A percentile compares a stretch with the other conserved stretches of the same genome.
phyloP scores from a whole-genome alignment of 352 stramenopile genomes.

The Pythium insidiosum region DNA sequence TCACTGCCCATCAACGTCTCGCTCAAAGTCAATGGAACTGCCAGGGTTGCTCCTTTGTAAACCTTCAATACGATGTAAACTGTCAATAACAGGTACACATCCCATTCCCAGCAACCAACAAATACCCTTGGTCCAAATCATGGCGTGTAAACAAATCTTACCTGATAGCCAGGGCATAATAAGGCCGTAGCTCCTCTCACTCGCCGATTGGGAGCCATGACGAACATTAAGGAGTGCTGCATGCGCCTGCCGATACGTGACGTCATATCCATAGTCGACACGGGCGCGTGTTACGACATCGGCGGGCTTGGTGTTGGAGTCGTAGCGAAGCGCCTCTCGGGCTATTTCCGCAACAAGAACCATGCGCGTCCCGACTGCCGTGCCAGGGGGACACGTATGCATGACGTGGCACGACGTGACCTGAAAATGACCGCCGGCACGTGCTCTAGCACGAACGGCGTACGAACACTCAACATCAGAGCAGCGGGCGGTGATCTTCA shows the following conservation, averaged over 20 bases:
- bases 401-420: background rate
- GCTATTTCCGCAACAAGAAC: background rate
- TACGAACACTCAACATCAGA: background rate
- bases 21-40: constrained; percentile 1
- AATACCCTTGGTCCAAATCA: background rate
- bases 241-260: constrained; percentile 5
- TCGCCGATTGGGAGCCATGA: background rate
- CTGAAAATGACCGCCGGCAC: background rate
- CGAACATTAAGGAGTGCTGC: background rate
- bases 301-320: background rate
- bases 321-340: background rate
- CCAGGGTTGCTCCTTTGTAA: constrained; percentile 4
- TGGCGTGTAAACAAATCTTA: background rate
- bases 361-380: background rate
- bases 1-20: background rate
- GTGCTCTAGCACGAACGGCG: background rate
- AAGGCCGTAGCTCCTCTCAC: constrained; percentile 2
- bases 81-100: background rate
- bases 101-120: no score
- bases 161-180: constrained; percentile 5
- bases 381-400: background rate
- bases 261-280: constrained; percentile 2
- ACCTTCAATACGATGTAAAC: background rate
- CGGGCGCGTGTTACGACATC: constrained; percentile 2
- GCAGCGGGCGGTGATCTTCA: constrained; percentile 1